Evolutionary conservation across 169 alveolate species (phyloP), one percentile per base, ranked within the genome.

Genomic region (Neospora caninum): DNA sequence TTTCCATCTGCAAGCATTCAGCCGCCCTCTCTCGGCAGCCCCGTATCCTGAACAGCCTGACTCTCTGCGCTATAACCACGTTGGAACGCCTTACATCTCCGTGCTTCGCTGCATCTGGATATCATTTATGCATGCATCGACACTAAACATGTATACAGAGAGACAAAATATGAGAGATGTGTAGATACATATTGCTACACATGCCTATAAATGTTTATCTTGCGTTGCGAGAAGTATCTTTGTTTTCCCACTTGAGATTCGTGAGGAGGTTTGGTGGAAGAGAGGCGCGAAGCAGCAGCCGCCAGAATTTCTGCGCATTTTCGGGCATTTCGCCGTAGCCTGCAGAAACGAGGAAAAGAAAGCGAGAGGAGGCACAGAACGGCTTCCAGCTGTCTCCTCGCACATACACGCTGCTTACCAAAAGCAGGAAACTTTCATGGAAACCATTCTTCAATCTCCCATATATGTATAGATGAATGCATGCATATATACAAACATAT

Each of bases 291-390:
- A 73, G 45, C 49, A 73, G 43, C 1, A 73, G 84, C 39, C 84
- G 84, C 84, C 84, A 73, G 42, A 73, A n/a, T 73, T n/a, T 31
- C 20, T 36, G 84, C 84, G 84, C 84, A 36, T 73, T 73, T 43
- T 73, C 49, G 2, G 84, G 84, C 84, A 73, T 36, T 31, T 73
- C 84, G 45, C 84, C 84, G 84, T 34, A 36, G 20, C 84, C 84
- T 73, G 84, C 80, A n/a, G 27, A 31, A 31, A 73, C 27, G 27
- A 4, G 27, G 38, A n/a, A 22, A 69, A n/a, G 39, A 22, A 1
- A 16, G n/a, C 49, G 45, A 73, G 27, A 31, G n/a, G 29, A 25
- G 38, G 80, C 29, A 69, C n/a, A 25, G 18, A 25, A 9, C n/a
- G 18, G 29, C 80, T 29, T 69, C 58, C 13, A 13, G 4, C 58